These are phyloP conservation scores for Globisporangium megalacanthum DNA, from an alignment of 352 stramenopile genomes.

Conservation along the genomic window DNA sequence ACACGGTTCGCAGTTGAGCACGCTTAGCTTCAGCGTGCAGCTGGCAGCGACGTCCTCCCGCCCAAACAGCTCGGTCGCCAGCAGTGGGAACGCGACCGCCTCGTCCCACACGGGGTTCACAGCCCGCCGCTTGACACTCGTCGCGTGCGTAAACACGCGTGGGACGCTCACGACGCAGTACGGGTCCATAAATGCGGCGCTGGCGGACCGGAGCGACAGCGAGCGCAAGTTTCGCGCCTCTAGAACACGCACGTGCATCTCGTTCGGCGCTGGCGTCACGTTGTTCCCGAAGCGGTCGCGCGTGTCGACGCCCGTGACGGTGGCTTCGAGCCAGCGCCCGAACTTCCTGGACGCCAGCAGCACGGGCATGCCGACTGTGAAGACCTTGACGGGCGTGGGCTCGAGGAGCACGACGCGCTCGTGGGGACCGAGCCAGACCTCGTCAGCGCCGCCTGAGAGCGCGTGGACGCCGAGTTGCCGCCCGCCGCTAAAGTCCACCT, in stretches of 20 bases:
- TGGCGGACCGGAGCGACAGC: conserved; percentile 18
- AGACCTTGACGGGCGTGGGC: conserved; percentile 42
- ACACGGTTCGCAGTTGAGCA: conserved; percentile 54
- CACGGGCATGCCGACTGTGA: conserved; percentile 41
- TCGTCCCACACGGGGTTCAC: conserved; percentile 39
- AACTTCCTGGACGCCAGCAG: conserved; percentile 46
- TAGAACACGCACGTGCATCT: conserved; percentile 48
- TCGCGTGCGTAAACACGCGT: conserved; percentile 27
- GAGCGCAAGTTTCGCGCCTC: conserved; percentile 46
- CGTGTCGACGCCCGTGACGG: conserved; percentile 31
- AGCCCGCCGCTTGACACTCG: conserved; percentile 33
- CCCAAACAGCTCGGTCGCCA: conserved; percentile 18
- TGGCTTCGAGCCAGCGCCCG: conserved; percentile 41
- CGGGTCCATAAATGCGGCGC: conserved; percentile 35
- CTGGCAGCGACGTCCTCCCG: not conserved
- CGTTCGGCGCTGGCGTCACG: conserved; percentile 28
- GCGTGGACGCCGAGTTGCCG: conserved; percentile 23
- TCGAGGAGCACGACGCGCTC: conserved; percentile 42
- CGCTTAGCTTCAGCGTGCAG: conserved; percentile 34
- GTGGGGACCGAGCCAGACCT: conserved; percentile 40
- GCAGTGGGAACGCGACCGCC: conserved; percentile 21
- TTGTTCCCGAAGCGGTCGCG: conserved; percentile 36
- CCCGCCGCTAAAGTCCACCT: conserved; percentile 47
- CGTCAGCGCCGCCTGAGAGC: conserved; percentile 10
- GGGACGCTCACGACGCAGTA: conserved; percentile 43